phyloP scores from a whole-genome alignment of 805 yeast species.

The Kodamaea hsintzibuensis region DNA sequence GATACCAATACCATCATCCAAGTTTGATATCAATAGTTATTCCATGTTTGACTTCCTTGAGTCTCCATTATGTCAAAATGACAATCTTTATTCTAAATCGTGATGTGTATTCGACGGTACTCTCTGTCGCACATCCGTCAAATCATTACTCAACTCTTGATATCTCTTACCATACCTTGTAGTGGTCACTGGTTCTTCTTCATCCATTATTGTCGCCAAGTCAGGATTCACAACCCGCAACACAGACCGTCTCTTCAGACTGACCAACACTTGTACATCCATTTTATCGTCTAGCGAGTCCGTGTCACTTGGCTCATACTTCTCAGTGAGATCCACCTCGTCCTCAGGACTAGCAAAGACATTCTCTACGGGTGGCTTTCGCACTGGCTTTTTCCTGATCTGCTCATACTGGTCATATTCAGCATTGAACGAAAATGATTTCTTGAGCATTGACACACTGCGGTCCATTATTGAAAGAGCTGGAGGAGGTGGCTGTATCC shows the following conservation, averaged over 20 bases:
- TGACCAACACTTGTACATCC: constrained; percentile 73
- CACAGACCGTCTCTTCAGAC: constrained; percentile 61
- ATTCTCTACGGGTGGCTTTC: not conserved
- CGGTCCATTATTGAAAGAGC: constrained; percentile 11
- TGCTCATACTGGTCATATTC: constrained; percentile 1
- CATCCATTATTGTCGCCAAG: constrained; percentile 14
- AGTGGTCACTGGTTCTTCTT: constrained; percentile 3
- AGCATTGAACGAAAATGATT: constrained; percentile 22
- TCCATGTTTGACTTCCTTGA: too few species aligned
- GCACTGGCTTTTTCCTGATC: not conserved
- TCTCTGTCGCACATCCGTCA: constrained; percentile 13
- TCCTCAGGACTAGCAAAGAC: constrained; percentile 3
- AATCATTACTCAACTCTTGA: constrained; percentile 4
- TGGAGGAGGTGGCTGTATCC: constrained; percentile 1
- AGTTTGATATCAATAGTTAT: not conserved
- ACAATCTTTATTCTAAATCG: not conserved
- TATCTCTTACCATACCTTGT: constrained; percentile 7
- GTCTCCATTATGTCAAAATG: too few species aligned
- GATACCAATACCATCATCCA: not conserved
- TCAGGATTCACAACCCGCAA: constrained; percentile 68
- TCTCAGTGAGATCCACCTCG: not conserved
- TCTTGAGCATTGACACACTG: constrained; percentile 21
- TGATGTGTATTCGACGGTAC: constrained; percentile 13
- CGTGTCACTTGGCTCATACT: not conserved
- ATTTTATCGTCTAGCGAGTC: constrained; percentile 45